Evolutionary conservation across 345 rosid species (phyloP).

Genomic region (Acer campestre): DNA sequence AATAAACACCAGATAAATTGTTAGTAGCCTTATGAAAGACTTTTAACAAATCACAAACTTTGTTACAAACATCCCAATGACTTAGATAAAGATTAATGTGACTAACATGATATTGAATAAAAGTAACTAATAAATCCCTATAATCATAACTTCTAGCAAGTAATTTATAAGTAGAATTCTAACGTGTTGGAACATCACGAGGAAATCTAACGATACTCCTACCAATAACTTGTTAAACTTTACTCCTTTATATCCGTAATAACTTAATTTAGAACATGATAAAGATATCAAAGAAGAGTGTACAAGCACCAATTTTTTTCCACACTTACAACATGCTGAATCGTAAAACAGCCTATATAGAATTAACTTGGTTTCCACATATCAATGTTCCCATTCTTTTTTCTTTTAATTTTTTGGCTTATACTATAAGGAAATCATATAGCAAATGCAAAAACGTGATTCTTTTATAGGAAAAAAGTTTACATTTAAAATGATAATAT

Average conservation of each 20-base stretch:
- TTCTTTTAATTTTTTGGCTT: not conserved
- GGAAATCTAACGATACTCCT: too few relatives aligned
- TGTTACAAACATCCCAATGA: too few relatives aligned
- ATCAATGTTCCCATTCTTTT: not conserved
- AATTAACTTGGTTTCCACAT: not conserved
- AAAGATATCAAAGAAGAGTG: constrained; percentile 20
- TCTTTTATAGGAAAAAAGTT: not conserved
- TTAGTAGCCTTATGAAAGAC: too few relatives aligned
- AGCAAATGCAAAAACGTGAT: not conserved
- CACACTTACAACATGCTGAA: not conserved
- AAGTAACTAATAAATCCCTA: too few relatives aligned
- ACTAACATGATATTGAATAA: too few relatives aligned
- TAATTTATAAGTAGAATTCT: too few relatives aligned
- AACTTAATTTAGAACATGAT: constrained; percentile 29
- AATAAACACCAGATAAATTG: too few relatives aligned
- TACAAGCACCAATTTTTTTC: not conserved
- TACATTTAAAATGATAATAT: not conserved
- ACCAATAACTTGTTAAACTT: constrained; percentile 79
- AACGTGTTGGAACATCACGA: too few relatives aligned
- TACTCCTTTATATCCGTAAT: constrained; percentile 56
- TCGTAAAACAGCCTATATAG: not conserved
- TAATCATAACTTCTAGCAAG: too few relatives aligned
- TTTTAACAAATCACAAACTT: too few relatives aligned
- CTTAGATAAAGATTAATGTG: too few relatives aligned
- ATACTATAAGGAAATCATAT: not conserved